Conservation (phyloP, 1,284 basidiomycete species). For the Mycena sp. region DNA sequence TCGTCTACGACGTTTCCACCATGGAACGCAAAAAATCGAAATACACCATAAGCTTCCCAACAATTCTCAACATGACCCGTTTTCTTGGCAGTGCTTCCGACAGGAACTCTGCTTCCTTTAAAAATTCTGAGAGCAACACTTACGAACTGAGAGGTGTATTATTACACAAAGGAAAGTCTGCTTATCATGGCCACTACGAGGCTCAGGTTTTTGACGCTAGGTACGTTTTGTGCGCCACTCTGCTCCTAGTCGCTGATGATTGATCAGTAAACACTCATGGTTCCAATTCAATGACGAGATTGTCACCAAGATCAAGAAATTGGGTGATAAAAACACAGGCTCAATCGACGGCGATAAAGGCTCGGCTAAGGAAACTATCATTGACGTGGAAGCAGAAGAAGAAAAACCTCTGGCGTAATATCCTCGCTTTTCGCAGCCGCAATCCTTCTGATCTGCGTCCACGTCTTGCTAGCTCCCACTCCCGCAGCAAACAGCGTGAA, state of each 20-base stretch:
- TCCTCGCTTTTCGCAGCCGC: not conserved
- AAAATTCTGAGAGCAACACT: conserved; percentile 42
- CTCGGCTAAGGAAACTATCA: conserved; percentile 33
- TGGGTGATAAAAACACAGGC: conserved; percentile 51
- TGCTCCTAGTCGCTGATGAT: conserved; percentile 14
- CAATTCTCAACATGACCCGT: conserved; percentile 74
- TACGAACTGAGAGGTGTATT: conserved; percentile 88
- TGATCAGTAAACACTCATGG: conserved; percentile 75
- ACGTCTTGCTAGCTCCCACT: conserved; percentile 31
- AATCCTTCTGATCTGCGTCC: conserved; percentile 10
- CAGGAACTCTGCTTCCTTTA: conserved; percentile 27
- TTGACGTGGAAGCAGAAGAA: conserved; percentile 38
- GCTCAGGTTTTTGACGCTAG: conserved; percentile 84
- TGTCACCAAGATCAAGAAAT: conserved; percentile 68
- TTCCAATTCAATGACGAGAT: conserved; percentile 90
- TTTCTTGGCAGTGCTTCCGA: conserved; percentile 55
- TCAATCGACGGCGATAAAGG: conserved; percentile 17
- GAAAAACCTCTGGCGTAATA: conserved; percentile 30
- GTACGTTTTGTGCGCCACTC: conserved; percentile 53
- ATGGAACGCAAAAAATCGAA: conserved; percentile 88
- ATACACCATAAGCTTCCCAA: conserved; percentile 78
- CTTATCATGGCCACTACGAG: conserved; percentile 93
- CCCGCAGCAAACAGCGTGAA: conserved; percentile 36
- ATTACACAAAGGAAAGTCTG: conserved; percentile 86
- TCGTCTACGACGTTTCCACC: conserved; percentile 83